Evolutionary conservation across 2,329 filamentous ascomycete genomes (phyloP).

Genomic region (Penicillium griseofulvum): DNA sequence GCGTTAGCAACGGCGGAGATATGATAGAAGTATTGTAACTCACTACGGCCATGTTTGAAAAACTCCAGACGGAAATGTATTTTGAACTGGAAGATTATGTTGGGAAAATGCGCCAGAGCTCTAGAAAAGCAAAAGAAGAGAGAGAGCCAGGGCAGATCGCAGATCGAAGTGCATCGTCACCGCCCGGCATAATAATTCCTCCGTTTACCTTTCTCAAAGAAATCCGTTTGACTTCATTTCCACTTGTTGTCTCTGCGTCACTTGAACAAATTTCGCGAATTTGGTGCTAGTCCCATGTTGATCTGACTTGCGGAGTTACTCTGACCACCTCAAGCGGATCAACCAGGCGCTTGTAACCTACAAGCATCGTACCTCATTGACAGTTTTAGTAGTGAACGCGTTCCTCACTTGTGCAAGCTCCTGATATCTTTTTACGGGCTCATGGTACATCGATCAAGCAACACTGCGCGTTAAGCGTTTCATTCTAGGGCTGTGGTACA

Average conservation of each 20-base stretch:
- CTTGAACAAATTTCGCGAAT: not conserved
- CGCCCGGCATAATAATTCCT: conserved; percentile 30
- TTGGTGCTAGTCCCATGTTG: not conserved
- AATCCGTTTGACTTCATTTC: not conserved
- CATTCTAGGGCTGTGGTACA: not conserved
- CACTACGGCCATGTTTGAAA: conserved; percentile 38
- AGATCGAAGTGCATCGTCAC: conserved; percentile 11
- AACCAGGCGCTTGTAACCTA: not conserved
- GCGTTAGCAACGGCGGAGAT: conserved; percentile 11
- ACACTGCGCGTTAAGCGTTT: too few relatives aligned
- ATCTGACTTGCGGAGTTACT: not conserved
- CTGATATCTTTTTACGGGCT: not conserved
- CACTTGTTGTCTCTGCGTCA: not conserved
- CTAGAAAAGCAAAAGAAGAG: conserved; percentile 9
- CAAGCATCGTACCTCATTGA: not conserved
- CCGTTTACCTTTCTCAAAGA: not conserved
- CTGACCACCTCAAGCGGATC: not conserved
- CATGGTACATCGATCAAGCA: not conserved
- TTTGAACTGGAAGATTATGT: not conserved
- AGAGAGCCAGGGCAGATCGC: conserved; percentile 10
- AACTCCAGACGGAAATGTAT: conserved; percentile 1
- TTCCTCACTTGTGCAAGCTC: not conserved
- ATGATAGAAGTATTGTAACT: conserved; percentile 13
- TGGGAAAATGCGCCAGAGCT: conserved; percentile 2
- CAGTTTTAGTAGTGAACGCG: not conserved